Base-by-base conservation (phyloP, 2,329 filamentous ascomycete species). In the Cordyceps pruinosa region DNA sequence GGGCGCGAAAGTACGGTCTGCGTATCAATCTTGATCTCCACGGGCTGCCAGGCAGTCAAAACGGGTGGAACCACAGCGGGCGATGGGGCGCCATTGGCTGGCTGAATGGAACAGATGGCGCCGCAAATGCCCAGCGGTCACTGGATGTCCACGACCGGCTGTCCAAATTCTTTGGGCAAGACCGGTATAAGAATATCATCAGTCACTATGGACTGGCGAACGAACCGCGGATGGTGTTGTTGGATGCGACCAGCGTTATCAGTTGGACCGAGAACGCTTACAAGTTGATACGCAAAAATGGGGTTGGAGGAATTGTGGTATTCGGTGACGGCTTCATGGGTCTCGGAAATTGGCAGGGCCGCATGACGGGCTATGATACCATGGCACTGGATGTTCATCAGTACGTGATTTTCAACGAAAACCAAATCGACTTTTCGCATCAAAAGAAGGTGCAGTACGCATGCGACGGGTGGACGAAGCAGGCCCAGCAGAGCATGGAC, bases 11-110 rank as follows among this genome's bases (percentile, higher is more conserved):
- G 67, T 88, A 97, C 69, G 94, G 94, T 0, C 77, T 99, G 5
- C 87, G 94, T 2, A 85, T 99, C 41, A 97, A 97, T 61, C 83
- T 99, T 4, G 94, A 99, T 70, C 75, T 97, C 5, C 94, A 99
- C 73, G 91, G 82, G n/a, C 77, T 94, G 0, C 93, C 93, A 0
- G 94, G 94, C 0, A 93, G 88, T 60, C 94, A 97, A 68, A 99
- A 99, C 66, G 94, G 94, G 2, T 97, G 93, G 93, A 97, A 97
- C 66, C 94, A 99, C 71, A 95, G 89, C 64, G 94, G 94, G 0
- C 84, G 85, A 10, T 86, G 88, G 69, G 93, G 94, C 1, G 60
- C 73, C 1, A 93, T 97, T 61, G 80, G 84, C 26, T 99, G 94
- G 94, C 75, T 97, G 39, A 94, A 94, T 65, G 94, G 94, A n/a